Conservation (phyloP, 805 yeast species). For the Candida ovalis region DNA sequence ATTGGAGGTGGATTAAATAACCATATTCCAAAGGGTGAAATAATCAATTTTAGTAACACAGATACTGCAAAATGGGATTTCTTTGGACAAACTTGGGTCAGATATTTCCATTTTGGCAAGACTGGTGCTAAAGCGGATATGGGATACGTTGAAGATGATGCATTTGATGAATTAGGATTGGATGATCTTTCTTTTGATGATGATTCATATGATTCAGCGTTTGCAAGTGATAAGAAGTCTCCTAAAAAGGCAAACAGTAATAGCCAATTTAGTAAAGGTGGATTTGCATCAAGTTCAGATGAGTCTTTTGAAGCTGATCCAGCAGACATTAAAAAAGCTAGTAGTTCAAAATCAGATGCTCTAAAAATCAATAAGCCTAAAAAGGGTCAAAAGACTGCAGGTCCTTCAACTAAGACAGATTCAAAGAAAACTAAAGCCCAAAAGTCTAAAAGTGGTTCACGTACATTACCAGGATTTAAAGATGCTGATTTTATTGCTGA, state of each 20-base stretch:
- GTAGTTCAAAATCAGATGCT: not conserved
- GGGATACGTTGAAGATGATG: slow-evolving; percentile 31
- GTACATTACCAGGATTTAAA: slow-evolving; percentile 3
- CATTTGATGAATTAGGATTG: slow-evolving; percentile 29
- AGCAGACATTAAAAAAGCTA: not conserved
- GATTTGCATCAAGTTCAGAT: slow-evolving; percentile 20
- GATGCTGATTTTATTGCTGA: slow-evolving; percentile 24
- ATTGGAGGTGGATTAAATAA: slow-evolving; percentile 46
- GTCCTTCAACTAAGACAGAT: not conserved
- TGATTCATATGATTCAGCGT: slow-evolving; percentile 1
- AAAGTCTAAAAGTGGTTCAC: slow-evolving; percentile 1
- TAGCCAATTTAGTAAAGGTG: slow-evolving; percentile 17
- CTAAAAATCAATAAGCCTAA: not conserved
- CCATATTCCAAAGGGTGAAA: slow-evolving; percentile 40
- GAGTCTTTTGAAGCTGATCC: slow-evolving; percentile 9
- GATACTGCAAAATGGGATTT: slow-evolving; percentile 35
- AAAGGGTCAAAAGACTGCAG: not conserved
- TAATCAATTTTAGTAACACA: slow-evolving; percentile 35
- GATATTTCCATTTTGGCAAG: slow-evolving; percentile 31
- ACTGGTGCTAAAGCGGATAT: slow-evolving; percentile 20
- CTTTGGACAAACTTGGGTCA: slow-evolving; percentile 53
- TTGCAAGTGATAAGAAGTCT: slow-evolving; percentile 4
- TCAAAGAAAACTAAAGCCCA: not conserved
- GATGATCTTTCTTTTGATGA: slow-evolving; percentile 15
- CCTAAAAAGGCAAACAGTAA: not conserved